Percentiles rank a stretch among this genome's conserved stretches.
phyloP scores from a whole-genome alignment of 345 rosid genomes.

The Brassica rapa region DNA sequence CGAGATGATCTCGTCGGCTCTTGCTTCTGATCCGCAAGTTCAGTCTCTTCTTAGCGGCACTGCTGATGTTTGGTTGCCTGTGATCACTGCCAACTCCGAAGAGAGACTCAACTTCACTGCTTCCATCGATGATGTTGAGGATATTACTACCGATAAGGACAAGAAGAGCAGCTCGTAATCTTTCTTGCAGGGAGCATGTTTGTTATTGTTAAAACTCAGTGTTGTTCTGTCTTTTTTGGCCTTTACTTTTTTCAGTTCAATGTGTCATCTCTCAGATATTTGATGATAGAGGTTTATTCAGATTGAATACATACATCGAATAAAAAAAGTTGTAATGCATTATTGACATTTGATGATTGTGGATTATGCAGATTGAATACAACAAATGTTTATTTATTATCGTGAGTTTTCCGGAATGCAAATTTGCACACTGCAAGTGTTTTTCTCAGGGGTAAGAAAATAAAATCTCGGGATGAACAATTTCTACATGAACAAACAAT shows the following conservation, averaged over 20 bases:
- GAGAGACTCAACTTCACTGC: conserved; percentile 68
- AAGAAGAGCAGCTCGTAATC: conserved; percentile 24
- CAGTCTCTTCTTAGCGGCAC: conserved; percentile 70
- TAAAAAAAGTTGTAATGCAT: background rate
- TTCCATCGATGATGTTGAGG: conserved; percentile 29
- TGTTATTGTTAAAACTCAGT: background rate
- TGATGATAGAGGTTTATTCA: background rate
- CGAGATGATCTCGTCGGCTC: conserved; percentile 77
- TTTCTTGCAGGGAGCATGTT: background rate
- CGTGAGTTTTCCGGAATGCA: conserved; percentile 1
- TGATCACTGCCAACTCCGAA: conserved; percentile 73
- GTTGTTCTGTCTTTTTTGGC: too few relatives aligned
- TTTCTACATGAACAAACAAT: conserved; percentile 15
- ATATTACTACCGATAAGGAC: conserved; percentile 6
- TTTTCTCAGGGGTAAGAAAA: conserved; percentile 3
- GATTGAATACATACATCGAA: background rate
- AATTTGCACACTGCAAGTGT: conserved; percentile 30
- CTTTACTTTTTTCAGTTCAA: background rate
- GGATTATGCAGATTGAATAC: background rate
- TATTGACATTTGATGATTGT: background rate
- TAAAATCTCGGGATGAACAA: conserved; percentile 7
- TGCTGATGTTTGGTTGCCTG: conserved; percentile 83
- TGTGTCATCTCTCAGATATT: background rate
- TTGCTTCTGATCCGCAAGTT: conserved; percentile 75
- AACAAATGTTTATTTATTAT: conserved; percentile 26